Evolutionary conservation across 495 filamentous ascomycete species (phyloP).

Genomic region (Trichocladium antarcticum): DNA sequence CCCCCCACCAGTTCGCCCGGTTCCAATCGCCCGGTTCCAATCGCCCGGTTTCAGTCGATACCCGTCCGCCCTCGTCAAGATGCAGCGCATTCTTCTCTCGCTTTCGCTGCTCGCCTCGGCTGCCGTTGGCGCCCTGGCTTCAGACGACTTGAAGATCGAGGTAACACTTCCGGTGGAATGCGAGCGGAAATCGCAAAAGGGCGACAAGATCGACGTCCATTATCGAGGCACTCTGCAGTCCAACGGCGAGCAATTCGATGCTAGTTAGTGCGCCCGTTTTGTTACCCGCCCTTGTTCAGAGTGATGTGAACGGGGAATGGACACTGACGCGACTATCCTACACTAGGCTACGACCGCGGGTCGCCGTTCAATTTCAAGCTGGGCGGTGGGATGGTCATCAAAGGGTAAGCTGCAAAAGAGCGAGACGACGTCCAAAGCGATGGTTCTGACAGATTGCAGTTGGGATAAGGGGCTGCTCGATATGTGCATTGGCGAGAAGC

Average conservation of each 20-base stretch:
- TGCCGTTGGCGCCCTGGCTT: slow-evolving; percentile 40
- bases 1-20: too few relatives aligned
- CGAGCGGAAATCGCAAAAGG: slow-evolving; percentile 59
- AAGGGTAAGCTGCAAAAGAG: slow-evolving; percentile 46
- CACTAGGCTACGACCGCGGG: slow-evolving; percentile 54
- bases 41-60: neutral
- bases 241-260: slow-evolving; percentile 47
- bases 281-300: slow-evolving; percentile 5
- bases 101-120: slow-evolving; percentile 44
- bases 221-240: slow-evolving; percentile 69
- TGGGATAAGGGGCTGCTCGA: slow-evolving; percentile 88
- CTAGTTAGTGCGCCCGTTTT: slow-evolving; percentile 27
- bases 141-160: slow-evolving; percentile 59
- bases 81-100: slow-evolving; percentile 48
- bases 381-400: slow-evolving; percentile 73
- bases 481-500: slow-evolving; percentile 96
- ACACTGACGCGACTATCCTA: slow-evolving; percentile 15
- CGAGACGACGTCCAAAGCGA: neutral
- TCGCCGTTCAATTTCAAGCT: slow-evolving; percentile 67
- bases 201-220: slow-evolving; percentile 74
- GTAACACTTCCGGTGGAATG: slow-evolving; percentile 56
- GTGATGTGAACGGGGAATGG: too few relatives aligned
- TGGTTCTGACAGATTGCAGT: slow-evolving; percentile 24
- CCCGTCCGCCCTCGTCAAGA: slow-evolving; percentile 21
- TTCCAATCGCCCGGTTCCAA: neutral